Conservation (phyloP, 345 rosid genomes). For the Orychophragmus violaceus region DNA sequence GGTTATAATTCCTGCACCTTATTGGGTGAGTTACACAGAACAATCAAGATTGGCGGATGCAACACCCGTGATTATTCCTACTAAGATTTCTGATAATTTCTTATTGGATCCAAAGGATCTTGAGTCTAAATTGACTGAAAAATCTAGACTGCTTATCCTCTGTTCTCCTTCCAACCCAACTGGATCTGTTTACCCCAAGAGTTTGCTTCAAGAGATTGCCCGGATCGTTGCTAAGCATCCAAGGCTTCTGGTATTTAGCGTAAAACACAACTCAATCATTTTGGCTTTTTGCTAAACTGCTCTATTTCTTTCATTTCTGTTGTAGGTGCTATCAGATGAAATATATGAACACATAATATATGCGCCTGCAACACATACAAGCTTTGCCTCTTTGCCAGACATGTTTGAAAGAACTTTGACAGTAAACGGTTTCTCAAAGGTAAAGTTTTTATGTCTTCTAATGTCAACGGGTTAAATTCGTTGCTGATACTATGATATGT, state of each 20-base stretch:
- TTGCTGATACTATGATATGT: conserved; percentile 18
- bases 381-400: conserved; percentile 93
- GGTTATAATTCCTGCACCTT: conserved; percentile 98
- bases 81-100: conserved; percentile 74
- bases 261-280: background rate
- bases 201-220: conserved; percentile 87
- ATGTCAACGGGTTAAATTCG: background rate
- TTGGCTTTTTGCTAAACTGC: background rate
- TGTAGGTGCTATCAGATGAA: conserved; percentile 90
- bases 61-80: conserved; percentile 81
- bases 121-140: conserved; percentile 63
- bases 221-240: conserved; percentile 84
- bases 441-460: conserved; percentile 16
- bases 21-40: conserved; percentile 97
- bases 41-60: conserved; percentile 94
- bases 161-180: conserved; percentile 99
- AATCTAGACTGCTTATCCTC: conserved; percentile 80
- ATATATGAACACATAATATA: conserved; percentile 96
- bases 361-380: conserved; percentile 81
- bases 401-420: conserved; percentile 96
- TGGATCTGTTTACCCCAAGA: conserved; percentile 92
- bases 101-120: conserved; percentile 80
- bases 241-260: conserved; percentile 67
- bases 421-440: conserved; percentile 97
- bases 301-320: conserved; percentile 3